Evolutionary conservation across 2,329 filamentous ascomycete genomes (phyloP), one percentile per base, ranked within the genome.

Genomic region (Aspergillus sp.): DNA sequence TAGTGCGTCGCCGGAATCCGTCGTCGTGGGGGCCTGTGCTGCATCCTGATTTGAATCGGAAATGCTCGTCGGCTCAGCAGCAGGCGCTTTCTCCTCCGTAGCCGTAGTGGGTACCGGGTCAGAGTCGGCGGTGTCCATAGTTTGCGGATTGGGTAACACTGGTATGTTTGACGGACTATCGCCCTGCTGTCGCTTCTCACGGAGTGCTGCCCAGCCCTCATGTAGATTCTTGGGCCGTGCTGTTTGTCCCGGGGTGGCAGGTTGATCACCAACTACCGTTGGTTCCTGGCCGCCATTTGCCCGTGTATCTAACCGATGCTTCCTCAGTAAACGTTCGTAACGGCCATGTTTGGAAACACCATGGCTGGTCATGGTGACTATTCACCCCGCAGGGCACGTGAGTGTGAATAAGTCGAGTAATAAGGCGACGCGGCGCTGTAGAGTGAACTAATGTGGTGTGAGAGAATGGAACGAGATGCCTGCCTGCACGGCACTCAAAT

Each of bases 401-500:
- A 50, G 17, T 23, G 17, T 7, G n/a, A 48, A 37, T 37, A 41
- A 33, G 6, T n/a, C 11, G 31, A 41, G n/a, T 11, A 31, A 21
- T 7, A 21, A 19, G 23, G 19, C 7, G 15, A 9, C 37, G 48
- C 21, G 15, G 7, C 8, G 31, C 14, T 37, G 5, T 37, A 37
- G 35, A 37, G 3, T 37, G 35, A 8, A 37, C 3, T 37, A 15
- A 45, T 27, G 17, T 27, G 11, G 27, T 37, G 49, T 49, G 14
- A 15, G 21, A 41, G 45, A 46, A 55, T 48, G 11, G 35, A 47
- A 55, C 9, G 50, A 41, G 46, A 25, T 58, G 56, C 55, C 56
- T 55, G 56, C 56, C 56, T 55, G 56, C 56, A 52, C 44, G 51
- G 55, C 56, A 55, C 56, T 58, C 46, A 19, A 46, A 43, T 11